Evolutionary conservation across 2,329 filamentous ascomycete species (phyloP).

Genomic region (Aspergillus sojae): DNA sequence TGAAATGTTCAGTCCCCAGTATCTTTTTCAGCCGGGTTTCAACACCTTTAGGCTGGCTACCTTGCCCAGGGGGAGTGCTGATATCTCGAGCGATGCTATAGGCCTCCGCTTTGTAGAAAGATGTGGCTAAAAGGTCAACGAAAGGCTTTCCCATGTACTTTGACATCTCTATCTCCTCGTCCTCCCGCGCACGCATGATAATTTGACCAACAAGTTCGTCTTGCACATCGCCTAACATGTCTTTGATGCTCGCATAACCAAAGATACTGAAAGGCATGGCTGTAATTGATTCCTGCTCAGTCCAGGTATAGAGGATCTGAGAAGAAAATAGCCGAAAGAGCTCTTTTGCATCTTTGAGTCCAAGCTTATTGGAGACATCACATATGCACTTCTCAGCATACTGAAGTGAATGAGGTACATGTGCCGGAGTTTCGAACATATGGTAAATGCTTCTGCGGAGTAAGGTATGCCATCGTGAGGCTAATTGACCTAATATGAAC

Average conservation of each 20-base stretch:
- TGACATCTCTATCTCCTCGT: conserved; percentile 64
- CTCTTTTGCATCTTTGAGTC: conserved; percentile 66
- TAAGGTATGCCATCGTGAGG: conserved; percentile 81
- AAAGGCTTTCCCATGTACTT: conserved; percentile 57
- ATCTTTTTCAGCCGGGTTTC: conserved; percentile 68
- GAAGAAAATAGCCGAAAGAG: conserved; percentile 84
- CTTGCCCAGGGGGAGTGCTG: conserved; percentile 46
- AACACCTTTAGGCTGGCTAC: conserved; percentile 56
- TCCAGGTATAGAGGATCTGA: conserved; percentile 90
- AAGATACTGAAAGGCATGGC: conserved; percentile 85
- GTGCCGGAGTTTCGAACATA: conserved; percentile 87
- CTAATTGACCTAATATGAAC: conserved; percentile 73
- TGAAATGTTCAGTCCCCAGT: conserved; percentile 68
- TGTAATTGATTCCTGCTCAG: conserved; percentile 67
- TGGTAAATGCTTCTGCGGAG: conserved; percentile 87
- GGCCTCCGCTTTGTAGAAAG: conserved; percentile 77
- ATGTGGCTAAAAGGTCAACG: conserved; percentile 62
- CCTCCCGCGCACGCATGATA: conserved; percentile 75
- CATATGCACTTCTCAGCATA: conserved; percentile 75
- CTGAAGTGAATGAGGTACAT: conserved; percentile 63
- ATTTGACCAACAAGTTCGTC: conserved; percentile 79
- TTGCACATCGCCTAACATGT: conserved; percentile 71
- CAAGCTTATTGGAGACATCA: conserved; percentile 66
- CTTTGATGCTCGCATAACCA: conserved; percentile 68
- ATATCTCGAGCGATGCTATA: conserved; percentile 83